These are phyloP conservation scores for Amaranthus cruentus DNA, from an alignment of 148 eudicot genomes.

Conservation along the genomic window DNA sequence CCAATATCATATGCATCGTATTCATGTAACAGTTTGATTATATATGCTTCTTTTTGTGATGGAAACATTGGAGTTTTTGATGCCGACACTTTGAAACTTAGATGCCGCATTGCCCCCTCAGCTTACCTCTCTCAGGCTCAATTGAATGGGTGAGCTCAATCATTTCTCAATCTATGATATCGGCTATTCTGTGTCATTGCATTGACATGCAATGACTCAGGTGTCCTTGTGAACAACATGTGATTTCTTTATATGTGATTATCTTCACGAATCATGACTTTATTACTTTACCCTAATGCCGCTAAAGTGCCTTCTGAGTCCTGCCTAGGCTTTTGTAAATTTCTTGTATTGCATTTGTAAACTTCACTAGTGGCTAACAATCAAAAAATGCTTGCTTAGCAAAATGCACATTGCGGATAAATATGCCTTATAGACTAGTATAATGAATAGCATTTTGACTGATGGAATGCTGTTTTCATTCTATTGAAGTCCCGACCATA, in stretches of 20 bases:
- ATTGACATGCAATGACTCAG: no score
- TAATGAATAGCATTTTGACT: background rate
- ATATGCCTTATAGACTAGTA: no score
- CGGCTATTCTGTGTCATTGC: background rate
- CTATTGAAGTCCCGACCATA: background rate
- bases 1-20: slow-evolving; percentile 75
- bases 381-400: no score
- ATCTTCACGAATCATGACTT: no score
- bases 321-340: no score
- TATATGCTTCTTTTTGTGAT: slow-evolving; percentile 67
- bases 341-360: no score
- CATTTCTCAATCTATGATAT: background rate
- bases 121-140: slow-evolving; percentile 55
- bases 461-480: background rate
- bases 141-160: slow-evolving; percentile 56
- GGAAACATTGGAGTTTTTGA: slow-evolving; percentile 79
- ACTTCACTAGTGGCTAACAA: no score
- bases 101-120: slow-evolving; percentile 74
- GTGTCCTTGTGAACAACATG: no score
- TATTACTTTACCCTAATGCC: no score
- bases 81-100: slow-evolving; percentile 60
- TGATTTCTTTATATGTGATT: no score
- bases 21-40: slow-evolving; percentile 76
- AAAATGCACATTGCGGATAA: no score
- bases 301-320: no score